Evolutionary conservation across 2,329 filamentous ascomycete genomes (phyloP).

Genomic region (Xylariales sp.): DNA sequence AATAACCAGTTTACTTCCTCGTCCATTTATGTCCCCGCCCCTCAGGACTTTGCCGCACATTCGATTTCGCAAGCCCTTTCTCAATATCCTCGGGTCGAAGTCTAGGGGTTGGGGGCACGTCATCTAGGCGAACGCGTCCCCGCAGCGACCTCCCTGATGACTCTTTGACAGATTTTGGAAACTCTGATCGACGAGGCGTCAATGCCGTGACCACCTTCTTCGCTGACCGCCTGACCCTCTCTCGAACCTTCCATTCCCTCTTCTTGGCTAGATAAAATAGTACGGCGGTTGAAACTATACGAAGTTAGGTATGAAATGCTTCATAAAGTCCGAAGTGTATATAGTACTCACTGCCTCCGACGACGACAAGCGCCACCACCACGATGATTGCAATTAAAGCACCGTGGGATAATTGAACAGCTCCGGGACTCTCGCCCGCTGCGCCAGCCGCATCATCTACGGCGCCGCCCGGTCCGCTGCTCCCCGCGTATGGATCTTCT

Average conservation of each 20-base stretch:
- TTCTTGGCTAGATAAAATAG: slow-evolving; percentile 87
- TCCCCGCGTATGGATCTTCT: slow-evolving; percentile 33
- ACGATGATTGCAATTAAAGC: slow-evolving; percentile 80
- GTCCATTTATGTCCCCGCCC: slow-evolving; percentile 47
- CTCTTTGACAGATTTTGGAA: slow-evolving; percentile 68
- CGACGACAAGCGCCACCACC: slow-evolving; percentile 73
- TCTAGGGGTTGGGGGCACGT: slow-evolving; percentile 70
- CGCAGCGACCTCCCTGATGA: slow-evolving; percentile 49
- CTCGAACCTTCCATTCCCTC: slow-evolving; percentile 82
- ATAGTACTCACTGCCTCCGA: slow-evolving; percentile 73
- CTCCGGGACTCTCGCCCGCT: slow-evolving; percentile 69
- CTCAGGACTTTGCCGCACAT: slow-evolving; percentile 43
- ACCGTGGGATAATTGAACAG: slow-evolving; percentile 73
- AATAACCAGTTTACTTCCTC: slow-evolving; percentile 41
- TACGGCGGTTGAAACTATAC: slow-evolving; percentile 69
- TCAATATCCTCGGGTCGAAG: slow-evolving; percentile 67
- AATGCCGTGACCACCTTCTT: slow-evolving; percentile 70
- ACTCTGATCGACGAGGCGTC: slow-evolving; percentile 71
- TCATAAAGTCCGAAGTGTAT: not conserved
- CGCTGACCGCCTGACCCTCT: slow-evolving; percentile 76
- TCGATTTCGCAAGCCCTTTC: slow-evolving; percentile 61
- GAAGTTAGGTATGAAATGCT: slow-evolving; percentile 37
- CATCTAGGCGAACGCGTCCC: slow-evolving; percentile 61
- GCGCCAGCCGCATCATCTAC: slow-evolving; percentile 71
- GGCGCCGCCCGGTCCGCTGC: slow-evolving; percentile 51